A percentile compares a stretch with the other conserved stretches of the same genome.
Conservation (phyloP, 2,329 filamentous ascomycete species). For the Tetracladium maxilliforme region DNA sequence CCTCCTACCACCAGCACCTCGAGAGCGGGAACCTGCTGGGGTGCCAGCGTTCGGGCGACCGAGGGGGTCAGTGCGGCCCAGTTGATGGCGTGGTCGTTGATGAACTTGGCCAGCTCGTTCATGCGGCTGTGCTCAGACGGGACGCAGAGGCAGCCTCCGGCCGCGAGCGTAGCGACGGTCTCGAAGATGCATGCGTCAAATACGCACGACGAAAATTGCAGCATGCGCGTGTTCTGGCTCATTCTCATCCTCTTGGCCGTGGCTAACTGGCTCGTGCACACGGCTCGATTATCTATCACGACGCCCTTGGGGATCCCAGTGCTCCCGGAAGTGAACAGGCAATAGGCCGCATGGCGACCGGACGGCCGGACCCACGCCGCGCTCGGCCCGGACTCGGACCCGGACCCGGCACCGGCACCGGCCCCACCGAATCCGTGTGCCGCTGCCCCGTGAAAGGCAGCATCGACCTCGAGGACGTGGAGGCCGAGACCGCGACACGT, state of each 20-base stretch:
- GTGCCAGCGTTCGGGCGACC: slow-evolving; percentile 10
- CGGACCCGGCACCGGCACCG: too few relatives aligned
- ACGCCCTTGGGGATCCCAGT: slow-evolving; percentile 34
- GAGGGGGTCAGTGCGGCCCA: slow-evolving; percentile 13
- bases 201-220: slow-evolving; percentile 26
- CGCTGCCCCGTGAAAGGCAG: too few relatives aligned
- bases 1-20: slow-evolving; percentile 10
- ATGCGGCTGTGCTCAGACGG: slow-evolving; percentile 20
- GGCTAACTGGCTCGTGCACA: slow-evolving; percentile 5
- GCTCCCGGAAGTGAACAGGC: slow-evolving; percentile 29
- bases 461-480: too few relatives aligned
- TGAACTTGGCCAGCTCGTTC: slow-evolving; percentile 17
- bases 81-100: slow-evolving; percentile 9
- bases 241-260: slow-evolving; percentile 2
- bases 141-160: slow-evolving; percentile 22
- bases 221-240: slow-evolving; percentile 2
- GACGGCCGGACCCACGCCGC: too few relatives aligned
- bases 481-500: too few relatives aligned
- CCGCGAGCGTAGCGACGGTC: slow-evolving; percentile 18
- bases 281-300: slow-evolving; percentile 12
- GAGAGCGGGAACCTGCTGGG: slow-evolving; percentile 9
- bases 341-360: too few relatives aligned
- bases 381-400: too few relatives aligned
- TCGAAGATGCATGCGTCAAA: slow-evolving; percentile 22
- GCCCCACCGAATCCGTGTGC: too few relatives aligned